A percentile compares a stretch with the other conserved stretches of the same genome.
phyloP scores from a whole-genome alignment of 2,329 filamentous ascomycete genomes.

The Chrysosporium keratinophilum region DNA sequence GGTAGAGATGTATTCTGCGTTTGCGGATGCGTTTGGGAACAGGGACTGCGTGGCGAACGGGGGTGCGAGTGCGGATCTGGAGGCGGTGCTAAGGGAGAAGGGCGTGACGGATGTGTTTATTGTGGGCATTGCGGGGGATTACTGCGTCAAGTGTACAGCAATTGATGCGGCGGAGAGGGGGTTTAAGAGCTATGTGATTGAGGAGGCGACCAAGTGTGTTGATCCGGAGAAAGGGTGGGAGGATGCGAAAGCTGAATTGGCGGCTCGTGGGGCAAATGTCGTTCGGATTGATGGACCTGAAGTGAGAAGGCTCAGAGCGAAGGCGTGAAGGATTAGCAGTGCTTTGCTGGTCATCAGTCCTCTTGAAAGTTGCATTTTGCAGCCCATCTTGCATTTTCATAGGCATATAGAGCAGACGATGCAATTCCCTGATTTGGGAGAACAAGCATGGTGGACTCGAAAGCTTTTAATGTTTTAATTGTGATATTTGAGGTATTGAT shows the following conservation, averaged over 20 bases:
- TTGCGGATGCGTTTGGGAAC: constrained; percentile 65
- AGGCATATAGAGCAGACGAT: too few species aligned
- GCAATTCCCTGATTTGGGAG: too few species aligned
- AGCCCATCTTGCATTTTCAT: too few species aligned
- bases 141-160: constrained; percentile 75
- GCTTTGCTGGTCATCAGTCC: neutral
- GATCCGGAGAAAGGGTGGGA: constrained; percentile 50
- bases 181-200: constrained; percentile 64
- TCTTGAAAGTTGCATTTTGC: neutral
- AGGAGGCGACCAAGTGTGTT: constrained; percentile 68
- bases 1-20: constrained; percentile 91
- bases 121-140: constrained; percentile 78
- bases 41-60: constrained; percentile 26
- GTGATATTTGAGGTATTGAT: neutral
- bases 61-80: constrained; percentile 49
- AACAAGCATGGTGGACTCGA: neutral
- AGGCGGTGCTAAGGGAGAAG: constrained; percentile 44
- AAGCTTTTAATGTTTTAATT: neutral
- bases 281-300: constrained; percentile 42
- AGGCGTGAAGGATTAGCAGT: neutral
- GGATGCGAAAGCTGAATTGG: constrained; percentile 45
- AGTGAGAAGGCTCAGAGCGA: neutral
- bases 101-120: constrained; percentile 70
- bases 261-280: constrained; percentile 50
- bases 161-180: constrained; percentile 66